These are phyloP conservation scores for Xeromyces bisporus DNA, from an alignment of 495 filamentous ascomycete species.

Conservation along the genomic window DNA sequence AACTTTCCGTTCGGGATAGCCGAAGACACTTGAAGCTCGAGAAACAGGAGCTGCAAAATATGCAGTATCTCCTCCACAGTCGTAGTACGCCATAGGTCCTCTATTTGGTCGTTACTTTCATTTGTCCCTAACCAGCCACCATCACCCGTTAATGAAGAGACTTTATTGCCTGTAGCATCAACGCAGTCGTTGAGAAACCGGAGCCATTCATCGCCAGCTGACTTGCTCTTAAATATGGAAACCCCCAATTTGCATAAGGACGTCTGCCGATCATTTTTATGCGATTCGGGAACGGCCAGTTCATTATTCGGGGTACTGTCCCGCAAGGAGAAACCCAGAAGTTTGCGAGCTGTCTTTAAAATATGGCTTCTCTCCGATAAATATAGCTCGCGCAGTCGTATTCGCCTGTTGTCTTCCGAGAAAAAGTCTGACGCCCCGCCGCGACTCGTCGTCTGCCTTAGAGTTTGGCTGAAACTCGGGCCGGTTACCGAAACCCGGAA, in stretches of 20 bases:
- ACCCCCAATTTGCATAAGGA: constrained; percentile 16
- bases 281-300: not conserved
- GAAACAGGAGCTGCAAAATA: constrained; percentile 55
- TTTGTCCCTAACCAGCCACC: constrained; percentile 35
- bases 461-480: constrained; percentile 22
- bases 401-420: constrained; percentile 36
- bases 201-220: constrained; percentile 11
- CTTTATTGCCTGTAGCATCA: constrained; percentile 24
- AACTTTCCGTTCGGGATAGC: constrained; percentile 39
- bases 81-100: constrained; percentile 44
- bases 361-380: constrained; percentile 44
- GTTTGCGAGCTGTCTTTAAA: constrained; percentile 26
- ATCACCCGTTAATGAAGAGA: constrained; percentile 28
- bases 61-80: constrained; percentile 52
- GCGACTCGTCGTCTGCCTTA: constrained; percentile 15
- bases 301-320: constrained; percentile 5
- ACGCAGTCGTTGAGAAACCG: constrained; percentile 25
- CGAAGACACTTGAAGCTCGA: constrained; percentile 40
- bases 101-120: constrained; percentile 32
- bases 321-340: constrained; percentile 21
- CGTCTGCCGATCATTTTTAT: constrained; percentile 5
- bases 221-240: constrained; percentile 16
- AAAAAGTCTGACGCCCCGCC: constrained; percentile 40
- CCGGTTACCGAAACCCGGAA: constrained; percentile 32
- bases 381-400: constrained; percentile 49